phyloP scores from a whole-genome alignment of 768 basidiomycete genomes.

The Boletus rubescentipes region DNA sequence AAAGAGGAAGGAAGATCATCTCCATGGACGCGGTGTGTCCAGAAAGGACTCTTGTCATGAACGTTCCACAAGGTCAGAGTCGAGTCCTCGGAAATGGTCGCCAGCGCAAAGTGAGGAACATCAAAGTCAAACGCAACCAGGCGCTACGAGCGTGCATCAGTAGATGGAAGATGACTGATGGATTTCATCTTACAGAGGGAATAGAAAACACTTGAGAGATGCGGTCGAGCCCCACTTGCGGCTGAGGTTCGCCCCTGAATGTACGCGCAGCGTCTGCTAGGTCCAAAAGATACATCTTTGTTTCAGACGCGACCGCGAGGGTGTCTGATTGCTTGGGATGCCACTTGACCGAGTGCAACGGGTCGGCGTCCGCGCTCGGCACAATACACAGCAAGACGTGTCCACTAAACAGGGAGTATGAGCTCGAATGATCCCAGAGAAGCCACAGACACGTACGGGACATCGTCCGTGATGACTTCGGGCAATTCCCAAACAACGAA shows the following conservation, averaged over 20 bases:
- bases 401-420: slow-evolving; percentile 45
- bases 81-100: slow-evolving; percentile 81
- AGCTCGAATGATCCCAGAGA: neutral
- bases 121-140: slow-evolving; percentile 87
- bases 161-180: neutral
- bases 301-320: slow-evolving; percentile 80
- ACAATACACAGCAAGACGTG: slow-evolving; percentile 71
- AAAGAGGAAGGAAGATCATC: slow-evolving; percentile 82
- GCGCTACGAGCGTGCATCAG: slow-evolving; percentile 44
- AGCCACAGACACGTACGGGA: slow-evolving; percentile 56
- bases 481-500: slow-evolving; percentile 90
- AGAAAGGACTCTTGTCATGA: slow-evolving; percentile 72
- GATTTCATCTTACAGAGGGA: slow-evolving; percentile 54
- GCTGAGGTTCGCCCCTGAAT: slow-evolving; percentile 63
- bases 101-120: slow-evolving; percentile 70
- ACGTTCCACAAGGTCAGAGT: slow-evolving; percentile 82
- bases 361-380: slow-evolving; percentile 50
- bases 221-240: slow-evolving; percentile 66
- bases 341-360: slow-evolving; percentile 84
- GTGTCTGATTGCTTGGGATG: slow-evolving; percentile 80
- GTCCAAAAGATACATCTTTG: slow-evolving; percentile 74
- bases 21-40: slow-evolving; percentile 72
- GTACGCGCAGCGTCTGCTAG: slow-evolving; percentile 58
- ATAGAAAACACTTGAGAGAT: slow-evolving; percentile 68
- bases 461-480: slow-evolving; percentile 80